Conservation (phyloP, 2,329 filamentous ascomycete species). For the Ophiocordyceps camponoti-leonardi region DNA sequence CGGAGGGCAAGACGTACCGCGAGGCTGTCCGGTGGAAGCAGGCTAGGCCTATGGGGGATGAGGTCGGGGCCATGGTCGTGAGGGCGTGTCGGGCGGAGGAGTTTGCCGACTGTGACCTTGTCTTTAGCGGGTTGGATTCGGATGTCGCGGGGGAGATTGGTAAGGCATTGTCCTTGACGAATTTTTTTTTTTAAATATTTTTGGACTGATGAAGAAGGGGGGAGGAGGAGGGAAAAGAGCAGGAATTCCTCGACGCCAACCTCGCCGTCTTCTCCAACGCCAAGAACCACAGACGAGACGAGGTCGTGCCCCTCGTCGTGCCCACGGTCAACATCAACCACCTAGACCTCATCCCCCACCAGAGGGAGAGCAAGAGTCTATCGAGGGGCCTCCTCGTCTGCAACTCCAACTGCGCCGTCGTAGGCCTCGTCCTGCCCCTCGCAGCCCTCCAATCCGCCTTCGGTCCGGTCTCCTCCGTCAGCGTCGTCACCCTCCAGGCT, state of each 20-base stretch:
- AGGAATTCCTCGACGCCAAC: slow-evolving; percentile 76
- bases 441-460: slow-evolving; percentile 77
- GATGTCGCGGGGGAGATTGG: slow-evolving; percentile 86
- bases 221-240: slow-evolving; percentile 35
- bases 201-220: too few species aligned
- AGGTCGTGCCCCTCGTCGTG: slow-evolving; percentile 80
- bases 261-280: slow-evolving; percentile 93
- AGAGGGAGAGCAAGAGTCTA: slow-evolving; percentile 55
- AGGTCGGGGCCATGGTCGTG: slow-evolving; percentile 61
- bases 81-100: slow-evolving; percentile 68
- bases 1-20: slow-evolving; percentile 84
- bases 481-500: slow-evolving; percentile 86
- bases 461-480: slow-evolving; percentile 58
- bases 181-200: too few species aligned
- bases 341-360: slow-evolving; percentile 76
- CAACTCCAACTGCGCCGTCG: slow-evolving; percentile 97
- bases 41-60: slow-evolving; percentile 59
- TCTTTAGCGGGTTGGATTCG: slow-evolving; percentile 85
- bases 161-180: too few species aligned
- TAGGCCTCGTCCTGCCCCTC: slow-evolving; percentile 88
- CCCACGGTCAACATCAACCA: slow-evolving; percentile 88
- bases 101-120: slow-evolving; percentile 78
- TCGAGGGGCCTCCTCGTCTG: slow-evolving; percentile 85
- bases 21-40: slow-evolving; percentile 96
- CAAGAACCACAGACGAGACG: slow-evolving; percentile 89